Base-by-base conservation (phyloP, 1,139 yeast species). In the Zygoascus meyerae region DNA sequence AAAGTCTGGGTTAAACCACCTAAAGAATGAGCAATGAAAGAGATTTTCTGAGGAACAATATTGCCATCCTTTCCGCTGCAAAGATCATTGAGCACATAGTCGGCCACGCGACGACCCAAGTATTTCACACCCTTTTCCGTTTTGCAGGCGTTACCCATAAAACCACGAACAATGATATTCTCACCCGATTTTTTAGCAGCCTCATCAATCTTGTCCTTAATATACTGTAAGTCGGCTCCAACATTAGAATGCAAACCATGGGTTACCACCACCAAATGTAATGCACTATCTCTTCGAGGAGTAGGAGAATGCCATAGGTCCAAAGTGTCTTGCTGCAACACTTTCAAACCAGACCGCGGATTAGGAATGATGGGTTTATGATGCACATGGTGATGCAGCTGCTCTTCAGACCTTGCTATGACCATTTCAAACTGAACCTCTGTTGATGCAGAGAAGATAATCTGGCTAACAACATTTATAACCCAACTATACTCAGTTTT, bases 221-320 rank as follows among this genome's bases (percentile, higher is more conserved):
- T 57, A 58, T 84, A 92, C 38, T 83, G 73, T 92, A 92, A 77
- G 63, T 92, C 99, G 0, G 95, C 85, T 1, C 94, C 79, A 0
- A 83, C 79, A 61, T 92, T 92, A 0, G 97, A 86, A 62, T 89
- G 96, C 35, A 92, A 68, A 0, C 99, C 99, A 65, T 92, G 98
- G 0, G 96, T 86, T 30, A 92, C 59, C 1, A 87, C 72, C 26
- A 86, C 92, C 50, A 87, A 68, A 64, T 87, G 96, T 7, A 80
- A 71, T 0, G 85, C 83, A 5, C 63, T 56, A 5, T 70, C 65
- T 1, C 45, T 46, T 2, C 70, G 64, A 1, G 84, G 83, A 0
- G 71, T 60, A 0, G 82, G 81, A 36, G 68, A 55, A 55, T 74
- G 80, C 97, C 97, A 89, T 29, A 90, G 63, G 58, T 86, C 95